Conservation (phyloP, 768 basidiomycete genomes). For the Lentinus brumalis region DNA sequence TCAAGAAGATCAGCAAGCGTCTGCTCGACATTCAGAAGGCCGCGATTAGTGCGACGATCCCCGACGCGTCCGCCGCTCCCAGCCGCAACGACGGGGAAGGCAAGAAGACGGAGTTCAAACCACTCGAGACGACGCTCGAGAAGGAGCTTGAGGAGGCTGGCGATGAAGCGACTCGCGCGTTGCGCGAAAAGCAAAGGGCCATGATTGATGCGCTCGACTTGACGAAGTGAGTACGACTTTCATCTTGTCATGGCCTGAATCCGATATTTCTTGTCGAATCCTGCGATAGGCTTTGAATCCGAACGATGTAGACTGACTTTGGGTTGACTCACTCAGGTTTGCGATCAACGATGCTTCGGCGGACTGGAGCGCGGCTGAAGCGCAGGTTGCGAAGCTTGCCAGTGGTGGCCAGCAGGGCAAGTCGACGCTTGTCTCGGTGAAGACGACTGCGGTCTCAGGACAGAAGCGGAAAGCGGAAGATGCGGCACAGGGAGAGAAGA, state of each 20-base stretch:
- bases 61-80: conserved; percentile 38
- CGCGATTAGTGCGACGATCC: conserved; percentile 67
- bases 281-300: neutral
- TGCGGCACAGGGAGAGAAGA: conserved; percentile 36
- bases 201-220: conserved; percentile 89
- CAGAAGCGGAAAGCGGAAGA: conserved; percentile 63
- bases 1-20: conserved; percentile 80
- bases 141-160: conserved; percentile 61
- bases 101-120: conserved; percentile 21
- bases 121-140: conserved; percentile 33
- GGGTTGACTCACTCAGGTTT: conserved; percentile 46
- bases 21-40: conserved; percentile 82
- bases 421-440: conserved; percentile 79
- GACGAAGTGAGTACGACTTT: conserved; percentile 63
- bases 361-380: conserved; percentile 79
- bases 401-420: conserved; percentile 43
- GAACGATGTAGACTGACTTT: neutral
- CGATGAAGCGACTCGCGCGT: conserved; percentile 53
- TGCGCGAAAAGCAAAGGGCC: conserved; percentile 76
- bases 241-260: no score
- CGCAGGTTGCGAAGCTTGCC: conserved; percentile 60
- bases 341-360: conserved; percentile 69
- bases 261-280: no score
- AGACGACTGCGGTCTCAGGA: conserved; percentile 42
- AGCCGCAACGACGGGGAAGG: conserved; percentile 25